These are phyloP conservation scores for Drosera spatulata DNA, from an alignment of 179 eudicot species.

Conservation along the genomic window DNA sequence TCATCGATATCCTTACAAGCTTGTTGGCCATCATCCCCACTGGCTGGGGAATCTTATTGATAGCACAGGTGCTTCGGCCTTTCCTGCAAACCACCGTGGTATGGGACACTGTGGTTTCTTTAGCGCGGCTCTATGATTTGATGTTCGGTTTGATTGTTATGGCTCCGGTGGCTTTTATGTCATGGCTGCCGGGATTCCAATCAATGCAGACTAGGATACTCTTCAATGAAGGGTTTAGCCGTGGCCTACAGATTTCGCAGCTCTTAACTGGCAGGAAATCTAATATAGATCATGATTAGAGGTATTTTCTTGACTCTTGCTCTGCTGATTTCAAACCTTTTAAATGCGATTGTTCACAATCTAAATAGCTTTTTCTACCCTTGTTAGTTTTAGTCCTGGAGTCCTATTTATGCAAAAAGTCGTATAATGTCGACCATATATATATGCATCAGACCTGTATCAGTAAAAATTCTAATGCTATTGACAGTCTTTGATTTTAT, in stretches of 20 bases:
- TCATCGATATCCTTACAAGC: constrained; percentile 63
- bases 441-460: too few species aligned
- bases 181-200: constrained; percentile 99
- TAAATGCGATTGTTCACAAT: too few species aligned
- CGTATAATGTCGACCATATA: too few species aligned
- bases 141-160: constrained; percentile 69
- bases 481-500: too few species aligned
- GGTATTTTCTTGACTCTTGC: constrained; percentile 14
- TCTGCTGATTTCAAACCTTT: too few species aligned
- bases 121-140: constrained; percentile 88
- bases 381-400: too few species aligned
- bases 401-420: too few species aligned
- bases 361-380: too few species aligned
- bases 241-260: constrained; percentile 91
- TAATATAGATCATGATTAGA: constrained; percentile 6
- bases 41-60: constrained; percentile 80
- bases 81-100: constrained; percentile 60
- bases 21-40: constrained; percentile 84
- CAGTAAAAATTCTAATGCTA: too few species aligned
- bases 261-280: constrained; percentile 64
- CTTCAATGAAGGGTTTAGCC: constrained; percentile 86
- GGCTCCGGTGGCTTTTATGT: constrained; percentile 81
- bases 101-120: constrained; percentile 79
- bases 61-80: constrained; percentile 90
- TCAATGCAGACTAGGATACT: constrained; percentile 94